Percentiles rank a stretch among this genome's conserved stretches.
Conservation (phyloP, 495 filamentous ascomycete genomes). For the Gamarada debralockiae region DNA sequence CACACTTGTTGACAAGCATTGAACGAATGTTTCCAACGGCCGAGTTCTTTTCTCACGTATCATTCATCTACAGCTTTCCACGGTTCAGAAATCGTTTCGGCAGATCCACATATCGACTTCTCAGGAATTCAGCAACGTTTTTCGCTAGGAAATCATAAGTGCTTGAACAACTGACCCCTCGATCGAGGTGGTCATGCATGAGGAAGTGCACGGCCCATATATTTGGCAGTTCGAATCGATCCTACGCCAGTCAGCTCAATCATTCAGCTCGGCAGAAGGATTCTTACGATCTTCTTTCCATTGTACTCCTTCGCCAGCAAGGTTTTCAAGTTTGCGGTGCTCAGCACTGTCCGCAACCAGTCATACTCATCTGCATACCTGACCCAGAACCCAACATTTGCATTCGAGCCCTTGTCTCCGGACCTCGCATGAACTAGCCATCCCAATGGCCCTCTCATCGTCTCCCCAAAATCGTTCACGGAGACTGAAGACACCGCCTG, state of each 20-base stretch:
- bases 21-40: too few relatives aligned
- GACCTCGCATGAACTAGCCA: slow-evolving; percentile 38
- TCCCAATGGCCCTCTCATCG: slow-evolving; percentile 26
- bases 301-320: slow-evolving; percentile 33
- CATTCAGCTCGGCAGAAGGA: slow-evolving; percentile 32
- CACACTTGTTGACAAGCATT: slow-evolving; percentile 1
- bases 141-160: slow-evolving; percentile 52
- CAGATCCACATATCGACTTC: slow-evolving; percentile 44
- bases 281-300: slow-evolving; percentile 45
- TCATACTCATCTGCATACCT: slow-evolving; percentile 44
- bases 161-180: slow-evolving; percentile 47
- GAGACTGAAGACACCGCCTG: not conserved
- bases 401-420: slow-evolving; percentile 50
- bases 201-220: slow-evolving; percentile 49
- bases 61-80: slow-evolving; percentile 22
- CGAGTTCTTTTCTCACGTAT: too few relatives aligned
- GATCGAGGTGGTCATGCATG: slow-evolving; percentile 49
- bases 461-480: slow-evolving; percentile 18
- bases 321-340: slow-evolving; percentile 29
- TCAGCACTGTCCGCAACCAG: slow-evolving; percentile 46
- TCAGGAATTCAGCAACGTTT: slow-evolving; percentile 52
- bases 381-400: slow-evolving; percentile 52
- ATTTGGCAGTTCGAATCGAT: slow-evolving; percentile 40
- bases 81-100: slow-evolving; percentile 34
- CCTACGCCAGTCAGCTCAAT: slow-evolving; percentile 44